Evolutionary conservation across 345 rosid species (phyloP), one percentile per base, ranked within the genome.

Genomic region (Ricinus communis): DNA sequence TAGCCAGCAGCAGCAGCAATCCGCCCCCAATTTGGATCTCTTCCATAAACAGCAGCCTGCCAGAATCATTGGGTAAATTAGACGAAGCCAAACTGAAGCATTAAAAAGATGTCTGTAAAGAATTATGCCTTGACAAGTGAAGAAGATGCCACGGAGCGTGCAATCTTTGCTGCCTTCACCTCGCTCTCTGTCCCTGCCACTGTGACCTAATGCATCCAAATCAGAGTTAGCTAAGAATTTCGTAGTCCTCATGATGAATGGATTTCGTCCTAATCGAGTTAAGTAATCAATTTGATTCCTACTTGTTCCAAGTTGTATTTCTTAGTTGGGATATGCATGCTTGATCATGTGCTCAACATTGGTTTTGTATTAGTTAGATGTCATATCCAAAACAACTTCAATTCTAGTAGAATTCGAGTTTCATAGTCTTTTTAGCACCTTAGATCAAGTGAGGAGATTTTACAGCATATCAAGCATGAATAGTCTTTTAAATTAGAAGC

Each of bases 21-120:
- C 11, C 96, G 87, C 46, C 99, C 98, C 99, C 97, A 90, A 71
- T 95, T 89, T 6, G 98, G 98, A 82, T 95, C 98, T 88, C 96
- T 90, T 8, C 97, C 98, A 49, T 90, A 94, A 14, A 92, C 88
- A 12, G 97, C 98, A 69, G 97, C 96, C 97, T 94, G 74, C 56
- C 49, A 76, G 43, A 62, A 81, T 61, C 60, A 70, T n/a, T 36
- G 43, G 60, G 14, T 16, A 46, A 72, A 74, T 81, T 61, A 82
- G 65, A 69, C 31, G 65, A 77, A 69, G 71, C 61, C 54, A 38
- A 50, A 51, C 18, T 71, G 65, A 77, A 68, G 69, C 60, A 77
- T 62, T 55, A 57, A 36, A 70, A 55, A 62, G 19, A 50, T 38
- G 22, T 47, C 66, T 77, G 76, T 27, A 36, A 43, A 43, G 62